These are phyloP conservation scores for Globisporangium heterothallicum DNA, from an alignment of 352 stramenopile genomes.

Conservation along the genomic window DNA sequence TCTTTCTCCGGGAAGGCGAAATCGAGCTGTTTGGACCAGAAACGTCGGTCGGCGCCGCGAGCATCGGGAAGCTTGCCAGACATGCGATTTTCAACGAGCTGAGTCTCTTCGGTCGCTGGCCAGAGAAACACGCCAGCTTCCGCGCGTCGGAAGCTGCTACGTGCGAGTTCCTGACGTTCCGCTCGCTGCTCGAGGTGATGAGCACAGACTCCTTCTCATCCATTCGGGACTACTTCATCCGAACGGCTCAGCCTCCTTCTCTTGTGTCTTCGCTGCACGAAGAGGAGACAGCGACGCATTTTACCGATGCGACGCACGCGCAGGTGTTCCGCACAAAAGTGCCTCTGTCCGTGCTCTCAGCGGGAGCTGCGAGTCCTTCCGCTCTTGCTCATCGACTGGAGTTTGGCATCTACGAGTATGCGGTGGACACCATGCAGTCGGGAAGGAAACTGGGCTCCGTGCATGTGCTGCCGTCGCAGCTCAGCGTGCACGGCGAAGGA, in stretches of 20 bases:
- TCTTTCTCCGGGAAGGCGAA: slow-evolving; percentile 38
- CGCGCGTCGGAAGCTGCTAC: slow-evolving; percentile 26
- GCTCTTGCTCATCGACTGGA: slow-evolving; percentile 29
- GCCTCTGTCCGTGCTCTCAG: slow-evolving; percentile 10
- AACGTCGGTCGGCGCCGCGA: slow-evolving; percentile 32
- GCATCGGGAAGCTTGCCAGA: slow-evolving; percentile 22
- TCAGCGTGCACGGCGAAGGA: slow-evolving; percentile 46
- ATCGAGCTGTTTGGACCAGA: slow-evolving; percentile 38
- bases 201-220: slow-evolving; percentile 22
- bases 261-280: background rate
- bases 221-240: slow-evolving; percentile 39
- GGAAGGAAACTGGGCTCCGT: slow-evolving; percentile 29
- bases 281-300: slow-evolving; percentile 12
- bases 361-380: background rate
- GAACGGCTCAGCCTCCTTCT: slow-evolving; percentile 7
- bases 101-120: slow-evolving; percentile 43
- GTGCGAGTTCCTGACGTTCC: slow-evolving; percentile 35
- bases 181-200: slow-evolving; percentile 28
- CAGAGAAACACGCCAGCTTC: slow-evolving; percentile 32
- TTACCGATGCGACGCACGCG: slow-evolving; percentile 29
- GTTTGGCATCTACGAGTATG: slow-evolving; percentile 33
- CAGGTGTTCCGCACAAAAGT: slow-evolving; percentile 53
- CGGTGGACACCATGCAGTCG: slow-evolving; percentile 13
- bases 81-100: slow-evolving; percentile 47
- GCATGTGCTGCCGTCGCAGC: slow-evolving; percentile 41